Percentiles rank a stretch among this genome's conserved stretches.
Evolutionary conservation across 495 filamentous ascomycete species (phyloP).

Genomic region (Xylaria palmicola): DNA sequence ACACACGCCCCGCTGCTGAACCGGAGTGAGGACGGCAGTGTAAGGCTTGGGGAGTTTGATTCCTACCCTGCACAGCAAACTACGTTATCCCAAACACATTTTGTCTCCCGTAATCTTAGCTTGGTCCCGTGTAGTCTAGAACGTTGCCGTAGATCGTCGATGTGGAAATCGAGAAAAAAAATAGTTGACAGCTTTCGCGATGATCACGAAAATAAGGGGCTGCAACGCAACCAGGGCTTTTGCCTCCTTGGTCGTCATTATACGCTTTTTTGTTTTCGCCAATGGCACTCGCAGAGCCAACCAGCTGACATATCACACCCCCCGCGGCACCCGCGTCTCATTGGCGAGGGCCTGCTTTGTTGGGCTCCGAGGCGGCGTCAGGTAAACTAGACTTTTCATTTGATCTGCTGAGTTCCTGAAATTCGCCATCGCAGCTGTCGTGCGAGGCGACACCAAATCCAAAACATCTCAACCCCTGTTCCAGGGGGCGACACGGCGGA

Average conservation of each 20-base stretch:
- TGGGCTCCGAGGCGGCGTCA: neutral
- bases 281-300: neutral
- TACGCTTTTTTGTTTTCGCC: neutral
- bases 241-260: neutral
- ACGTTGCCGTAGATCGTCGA: too few species aligned
- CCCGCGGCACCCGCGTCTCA: neutral
- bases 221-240: neutral
- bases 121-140: too few species aligned
- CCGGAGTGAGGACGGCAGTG: too few species aligned
- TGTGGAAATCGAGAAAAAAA: too few species aligned
- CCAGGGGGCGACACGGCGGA: neutral
- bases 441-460: slow-evolving; percentile 8
- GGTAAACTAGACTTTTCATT: neutral
- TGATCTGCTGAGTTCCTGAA: neutral
- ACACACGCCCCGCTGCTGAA: too few species aligned
- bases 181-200: too few species aligned
- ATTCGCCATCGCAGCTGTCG: neutral
- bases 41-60: too few species aligned
- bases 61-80: too few species aligned
- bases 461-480: neutral
- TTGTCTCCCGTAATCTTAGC: too few species aligned
- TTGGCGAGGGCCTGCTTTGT: neutral
- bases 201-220: slow-evolving; percentile 8
- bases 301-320: neutral
- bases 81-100: too few species aligned